Evolutionary conservation across 768 basidiomycete species (phyloP), one percentile per base, ranked within the genome.

Genomic region (Leccinum incarnatum): DNA sequence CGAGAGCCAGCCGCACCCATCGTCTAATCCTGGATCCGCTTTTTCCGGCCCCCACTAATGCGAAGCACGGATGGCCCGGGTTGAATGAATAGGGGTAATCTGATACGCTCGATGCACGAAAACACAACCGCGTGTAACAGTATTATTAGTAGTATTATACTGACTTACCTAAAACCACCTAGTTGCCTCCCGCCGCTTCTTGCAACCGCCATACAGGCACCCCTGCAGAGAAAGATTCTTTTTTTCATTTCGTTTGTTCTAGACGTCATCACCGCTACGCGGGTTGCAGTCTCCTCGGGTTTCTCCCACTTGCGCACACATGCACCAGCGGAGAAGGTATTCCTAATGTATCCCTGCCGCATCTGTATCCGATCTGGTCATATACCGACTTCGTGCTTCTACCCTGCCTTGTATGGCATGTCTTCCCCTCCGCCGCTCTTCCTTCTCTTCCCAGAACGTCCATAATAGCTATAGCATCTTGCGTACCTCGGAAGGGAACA

Each of bases 71-170:
- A 55, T n/a, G 46, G 37, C 34, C 49, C 58, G 23, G 21, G 45
- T 32, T 25, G 54, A 57, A 29, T 55, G 65, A 57, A 68, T 32
- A 32, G 68, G 68, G 63, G 63, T 37, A 46, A 56, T 53, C 56
- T 61, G 65, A 62, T 57, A 60, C 52, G 55, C 50, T 60, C 61
- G 57, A 59, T 62, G 64, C 60, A 45, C 54, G 59, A 62, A 65
- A 61, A 62, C 62, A 58, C 51, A 59, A 30, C 58, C 45, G 68
- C 67, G 69, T 73, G 71, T 72, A 71, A 61, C 69, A 68, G 57
- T 72, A 70, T 64, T 72, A 66, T 65, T 71, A 70, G 67, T 68
- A 72, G 70, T 70, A 70, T 69, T 55, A 62, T 72, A 70, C 69
- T 63, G 70, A 73, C 68, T 66, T 66, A 63, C 57, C 61, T 69